Percentiles rank a stretch among this genome's conserved stretches.
phyloP scores from a whole-genome alignment of 78 protist genomes.

The Andalucia godoyi region DNA sequence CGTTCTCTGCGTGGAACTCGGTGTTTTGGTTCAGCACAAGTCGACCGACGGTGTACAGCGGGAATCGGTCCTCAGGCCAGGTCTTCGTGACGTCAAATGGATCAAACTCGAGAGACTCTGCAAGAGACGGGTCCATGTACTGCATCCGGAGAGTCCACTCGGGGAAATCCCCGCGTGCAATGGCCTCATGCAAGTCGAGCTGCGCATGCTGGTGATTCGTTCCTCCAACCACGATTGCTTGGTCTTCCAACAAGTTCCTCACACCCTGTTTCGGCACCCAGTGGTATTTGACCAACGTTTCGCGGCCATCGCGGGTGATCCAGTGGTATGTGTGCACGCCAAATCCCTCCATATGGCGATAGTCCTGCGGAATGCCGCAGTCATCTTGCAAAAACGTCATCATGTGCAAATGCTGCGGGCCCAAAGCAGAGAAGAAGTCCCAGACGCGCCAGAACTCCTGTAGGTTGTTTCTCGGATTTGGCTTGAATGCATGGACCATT shows the following conservation, averaged over 20 bases:
- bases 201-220: slow-evolving; percentile 49
- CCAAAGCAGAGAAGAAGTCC: slow-evolving; percentile 53
- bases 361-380: slow-evolving; percentile 57
- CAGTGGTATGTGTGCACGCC: slow-evolving; percentile 48
- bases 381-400: slow-evolving; percentile 40
- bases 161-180: slow-evolving; percentile 56
- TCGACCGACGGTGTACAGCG: slow-evolving; percentile 51
- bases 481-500: slow-evolving; percentile 70
- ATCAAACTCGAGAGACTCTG: slow-evolving; percentile 34
- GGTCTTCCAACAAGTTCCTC: slow-evolving; percentile 30
- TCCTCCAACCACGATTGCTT: slow-evolving; percentile 42
- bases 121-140: slow-evolving; percentile 54
- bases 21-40: slow-evolving; percentile 70
- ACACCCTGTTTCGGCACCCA: slow-evolving; percentile 41
- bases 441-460: slow-evolving; percentile 45
- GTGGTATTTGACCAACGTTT: slow-evolving; percentile 52
- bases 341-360: slow-evolving; percentile 61
- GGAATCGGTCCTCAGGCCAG: slow-evolving; percentile 60
- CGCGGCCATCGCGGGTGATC: slow-evolving; percentile 40
- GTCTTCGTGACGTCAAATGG: slow-evolving; percentile 70
- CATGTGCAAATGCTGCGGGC: slow-evolving; percentile 70
- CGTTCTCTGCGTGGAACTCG: slow-evolving; percentile 69
- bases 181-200: slow-evolving; percentile 53
- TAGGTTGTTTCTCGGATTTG: slow-evolving; percentile 49
- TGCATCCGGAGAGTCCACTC: slow-evolving; percentile 51